These are phyloP conservation scores for Candolleomyces aberdarensis DNA, from an alignment of 768 basidiomycete species.

Conservation along the genomic window DNA sequence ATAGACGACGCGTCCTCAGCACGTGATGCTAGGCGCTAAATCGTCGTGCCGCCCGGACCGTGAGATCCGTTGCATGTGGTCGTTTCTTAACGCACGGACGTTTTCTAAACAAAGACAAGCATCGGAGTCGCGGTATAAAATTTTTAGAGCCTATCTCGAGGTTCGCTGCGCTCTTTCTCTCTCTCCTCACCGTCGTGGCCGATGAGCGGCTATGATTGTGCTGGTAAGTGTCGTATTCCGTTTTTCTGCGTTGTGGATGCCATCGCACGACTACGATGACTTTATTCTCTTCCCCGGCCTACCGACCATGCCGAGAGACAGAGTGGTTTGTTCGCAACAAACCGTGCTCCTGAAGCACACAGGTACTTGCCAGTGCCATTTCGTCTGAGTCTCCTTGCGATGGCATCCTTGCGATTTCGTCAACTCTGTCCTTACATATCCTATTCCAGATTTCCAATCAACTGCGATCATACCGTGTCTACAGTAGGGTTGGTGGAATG, in stretches of 20 bases:
- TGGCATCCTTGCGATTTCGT: neutral
- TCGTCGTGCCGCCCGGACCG: too few relatives aligned
- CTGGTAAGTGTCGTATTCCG: neutral
- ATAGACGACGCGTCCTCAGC: conserved; percentile 1
- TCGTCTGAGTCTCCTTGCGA: conserved; percentile 53
- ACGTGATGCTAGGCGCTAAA: neutral
- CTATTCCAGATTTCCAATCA: neutral
- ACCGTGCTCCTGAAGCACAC: conserved; percentile 51
- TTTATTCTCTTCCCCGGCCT: conserved; percentile 90
- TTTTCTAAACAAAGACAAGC: neutral
- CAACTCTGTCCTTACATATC: neutral
- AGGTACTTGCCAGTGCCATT: conserved; percentile 90
- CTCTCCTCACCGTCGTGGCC: too few relatives aligned
- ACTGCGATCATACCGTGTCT: neutral
- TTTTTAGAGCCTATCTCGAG: neutral
- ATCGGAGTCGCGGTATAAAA: neutral
- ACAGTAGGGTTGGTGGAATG: neutral
- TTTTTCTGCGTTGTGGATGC: neutral
- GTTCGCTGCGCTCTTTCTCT: neutral
- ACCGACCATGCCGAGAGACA: conserved; percentile 85
- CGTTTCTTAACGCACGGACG: neutral
- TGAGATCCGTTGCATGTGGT: neutral
- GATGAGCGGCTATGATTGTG: neutral
- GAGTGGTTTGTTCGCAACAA: conserved; percentile 76
- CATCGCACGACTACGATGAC: conserved; percentile 47